Evolutionary conservation across 768 basidiomycete species (phyloP).

Genomic region (Amanita inopinata): DNA sequence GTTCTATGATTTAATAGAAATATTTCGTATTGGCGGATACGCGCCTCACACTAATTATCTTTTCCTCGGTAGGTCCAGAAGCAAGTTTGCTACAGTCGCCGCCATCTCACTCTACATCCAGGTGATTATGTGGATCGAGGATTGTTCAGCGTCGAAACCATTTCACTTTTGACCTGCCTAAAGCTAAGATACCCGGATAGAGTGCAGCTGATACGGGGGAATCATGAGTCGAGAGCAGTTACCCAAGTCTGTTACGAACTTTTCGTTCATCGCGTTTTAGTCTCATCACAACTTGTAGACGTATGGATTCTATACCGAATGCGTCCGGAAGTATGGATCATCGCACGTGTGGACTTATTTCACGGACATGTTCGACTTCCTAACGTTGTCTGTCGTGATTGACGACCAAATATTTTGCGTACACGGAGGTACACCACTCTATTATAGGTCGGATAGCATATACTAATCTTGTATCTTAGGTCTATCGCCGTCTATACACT

Average conservation of each 20-base stretch:
- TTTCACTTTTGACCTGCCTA: conserved; percentile 91
- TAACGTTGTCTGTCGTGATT: conserved; percentile 95
- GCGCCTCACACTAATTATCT: conserved; percentile 97
- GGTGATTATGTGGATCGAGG: conserved; percentile 99
- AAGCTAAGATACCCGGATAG: conserved; percentile 96
- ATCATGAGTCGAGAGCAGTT: conserved; percentile 96
- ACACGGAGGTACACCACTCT: conserved; percentile 67
- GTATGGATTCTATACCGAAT: conserved; percentile 99
- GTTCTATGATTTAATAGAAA: conserved; percentile 99
- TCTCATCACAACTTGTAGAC: conserved; percentile 47
- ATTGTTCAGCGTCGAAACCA: conserved; percentile 96
- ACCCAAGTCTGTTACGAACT: conserved; percentile 68
- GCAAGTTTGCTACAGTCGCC: not conserved
- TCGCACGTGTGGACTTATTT: conserved; percentile 98
- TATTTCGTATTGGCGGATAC: conserved; percentile 96
- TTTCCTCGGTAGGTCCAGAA: conserved; percentile 70
- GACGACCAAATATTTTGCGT: conserved; percentile 99
- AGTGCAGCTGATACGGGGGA: conserved; percentile 93
- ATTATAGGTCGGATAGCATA: conserved; percentile 6
- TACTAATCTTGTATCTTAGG: conserved; percentile 35
- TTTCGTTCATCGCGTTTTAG: conserved; percentile 15
- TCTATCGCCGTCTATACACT: conserved; percentile 95
- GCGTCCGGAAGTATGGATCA: conserved; percentile 92
- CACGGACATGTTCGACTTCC: conserved; percentile 99
- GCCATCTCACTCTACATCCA: conserved; percentile 23